These are phyloP conservation scores for Paramecium primaurelia DNA, from an alignment of 73 alveolate species.

Conservation along the genomic window DNA sequence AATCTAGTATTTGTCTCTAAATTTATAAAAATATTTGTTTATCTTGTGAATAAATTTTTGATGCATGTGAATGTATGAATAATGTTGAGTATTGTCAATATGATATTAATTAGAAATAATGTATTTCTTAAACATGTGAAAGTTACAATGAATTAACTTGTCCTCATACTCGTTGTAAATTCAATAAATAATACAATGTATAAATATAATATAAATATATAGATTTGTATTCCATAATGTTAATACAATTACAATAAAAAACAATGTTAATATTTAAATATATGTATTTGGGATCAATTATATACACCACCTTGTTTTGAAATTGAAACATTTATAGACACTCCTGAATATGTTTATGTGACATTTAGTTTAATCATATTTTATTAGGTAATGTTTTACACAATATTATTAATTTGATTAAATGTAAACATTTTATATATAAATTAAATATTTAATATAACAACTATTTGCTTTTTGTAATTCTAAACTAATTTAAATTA, in stretches of 20 bases:
- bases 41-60: neutral
- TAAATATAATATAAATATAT: neutral
- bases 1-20: neutral
- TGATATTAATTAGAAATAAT: neutral
- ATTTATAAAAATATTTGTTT: neutral
- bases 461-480: too few species aligned
- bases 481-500: too few species aligned
- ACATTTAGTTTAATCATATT: too few species aligned
- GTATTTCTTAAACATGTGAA: neutral
- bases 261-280: neutral
- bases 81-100: neutral
- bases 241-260: neutral
- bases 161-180: neutral
- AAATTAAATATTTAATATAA: too few species aligned
- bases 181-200: neutral
- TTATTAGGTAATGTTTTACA: too few species aligned
- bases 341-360: too few species aligned
- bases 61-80: neutral
- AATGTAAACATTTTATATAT: too few species aligned
- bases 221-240: neutral
- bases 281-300: neutral
- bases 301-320: neutral
- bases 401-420: too few species aligned
- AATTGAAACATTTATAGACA: too few species aligned
- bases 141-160: neutral